Percentiles rank a stretch among this genome's conserved stretches.
phyloP scores from a whole-genome alignment of 202 grass and related monocot species.

The Schoenoplectus tabernaemontani region DNA sequence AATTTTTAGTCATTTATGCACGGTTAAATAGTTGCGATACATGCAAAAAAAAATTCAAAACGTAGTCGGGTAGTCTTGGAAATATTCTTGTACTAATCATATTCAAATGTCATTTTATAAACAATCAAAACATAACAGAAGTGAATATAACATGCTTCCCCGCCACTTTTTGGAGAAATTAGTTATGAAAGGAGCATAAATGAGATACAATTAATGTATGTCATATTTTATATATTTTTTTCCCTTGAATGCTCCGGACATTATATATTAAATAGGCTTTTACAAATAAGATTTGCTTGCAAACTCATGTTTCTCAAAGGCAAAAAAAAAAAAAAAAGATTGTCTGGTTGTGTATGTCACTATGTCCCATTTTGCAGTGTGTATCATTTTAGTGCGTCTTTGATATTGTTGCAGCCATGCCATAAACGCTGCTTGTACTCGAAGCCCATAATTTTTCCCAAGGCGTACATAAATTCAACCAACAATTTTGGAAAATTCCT shows the following conservation, averaged over 20 bases:
- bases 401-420: background rate
- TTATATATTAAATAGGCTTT: background rate
- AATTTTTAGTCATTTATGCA: too few relatives aligned
- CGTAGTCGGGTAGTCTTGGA: too few relatives aligned
- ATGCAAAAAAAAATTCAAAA: too few relatives aligned
- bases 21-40: too few relatives aligned
- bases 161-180: background rate
- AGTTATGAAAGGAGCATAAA: background rate
- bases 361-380: background rate
- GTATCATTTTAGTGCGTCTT: background rate
- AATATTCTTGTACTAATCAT: too few relatives aligned
- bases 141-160: background rate
- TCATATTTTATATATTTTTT: background rate
- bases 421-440: background rate
- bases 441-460: background rate
- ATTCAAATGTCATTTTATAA: too few relatives aligned
- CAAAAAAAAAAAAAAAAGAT: background rate
- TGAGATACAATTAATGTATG: background rate
- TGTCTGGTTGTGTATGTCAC: background rate
- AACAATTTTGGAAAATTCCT: background rate
- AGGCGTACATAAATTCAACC: background rate
- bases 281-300: background rate
- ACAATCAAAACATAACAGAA: background rate
- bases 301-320: background rate
- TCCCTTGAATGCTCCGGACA: background rate